phyloP scores from a whole-genome alignment of 164 flowering plant species.

The grape (Vitis vinifera) region ASM3070453v1 NC_081811.1:20053501-20054000 shows the following conservation, averaged over 20 bases:
- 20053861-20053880: conserved; percentile 78
- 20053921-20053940: conserved; percentile 74
- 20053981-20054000: conserved; percentile 44
- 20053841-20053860: conserved; percentile 72
- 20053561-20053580: conserved; percentile 36
- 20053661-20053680: neutral
- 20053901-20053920: conserved; percentile 93
- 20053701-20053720: neutral
- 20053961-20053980: conserved; percentile 64
- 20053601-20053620: conserved; percentile 40
- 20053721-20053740: conserved; percentile 23
- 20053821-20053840: conserved; percentile 69
- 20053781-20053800: conserved; percentile 54
- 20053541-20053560: neutral
- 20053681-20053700: neutral
- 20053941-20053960: conserved; percentile 81
- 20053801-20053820: conserved; percentile 21
- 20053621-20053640: conserved; percentile 45
- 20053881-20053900: conserved; percentile 93
- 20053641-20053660: conserved; percentile 38
- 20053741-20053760: conserved; percentile 59
- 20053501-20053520: too few species aligned
- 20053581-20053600: conserved; percentile 66
- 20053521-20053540: too few species aligned
- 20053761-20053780: conserved; percentile 85